These are phyloP conservation scores for Purpureocillium lavendulum DNA, from an alignment of 2,329 filamentous ascomycete genomes.

Conservation along the genomic window DNA sequence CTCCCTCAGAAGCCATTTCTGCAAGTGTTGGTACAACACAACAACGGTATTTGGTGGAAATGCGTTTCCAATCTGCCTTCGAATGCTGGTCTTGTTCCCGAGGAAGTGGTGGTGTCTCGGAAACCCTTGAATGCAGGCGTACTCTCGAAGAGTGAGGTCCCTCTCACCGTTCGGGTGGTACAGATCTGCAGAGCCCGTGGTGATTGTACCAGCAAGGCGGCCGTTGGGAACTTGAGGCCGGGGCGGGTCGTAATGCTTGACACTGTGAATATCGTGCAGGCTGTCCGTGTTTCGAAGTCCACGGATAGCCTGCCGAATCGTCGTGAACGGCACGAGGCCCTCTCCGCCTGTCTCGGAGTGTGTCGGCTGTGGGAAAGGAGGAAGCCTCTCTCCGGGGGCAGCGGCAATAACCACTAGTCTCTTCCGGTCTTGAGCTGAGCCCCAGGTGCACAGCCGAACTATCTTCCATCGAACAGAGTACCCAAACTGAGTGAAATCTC, in stretches of 20 bases:
- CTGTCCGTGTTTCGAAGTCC: slow-evolving; percentile 22
- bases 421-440: slow-evolving; percentile 38
- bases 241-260: slow-evolving; percentile 17
- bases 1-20: slow-evolving; percentile 32
- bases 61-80: slow-evolving; percentile 69
- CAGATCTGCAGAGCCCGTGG: slow-evolving; percentile 52
- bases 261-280: slow-evolving; percentile 28
- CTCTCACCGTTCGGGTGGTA: slow-evolving; percentile 58
- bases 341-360: slow-evolving; percentile 35
- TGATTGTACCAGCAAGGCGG: slow-evolving; percentile 50
- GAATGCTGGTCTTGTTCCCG: slow-evolving; percentile 29
- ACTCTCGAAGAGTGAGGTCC: slow-evolving; percentile 58
- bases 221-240: slow-evolving; percentile 35
- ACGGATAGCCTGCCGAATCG: slow-evolving; percentile 33
- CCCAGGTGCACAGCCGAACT: slow-evolving; percentile 42
- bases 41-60: slow-evolving; percentile 56
- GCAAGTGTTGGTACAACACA: slow-evolving; percentile 39
- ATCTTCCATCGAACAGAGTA: slow-evolving; percentile 67
- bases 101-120: slow-evolving; percentile 51
- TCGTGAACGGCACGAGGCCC: slow-evolving; percentile 30
- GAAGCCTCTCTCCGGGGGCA: slow-evolving; percentile 62
- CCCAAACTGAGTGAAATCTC: slow-evolving; percentile 53
- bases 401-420: slow-evolving; percentile 50
- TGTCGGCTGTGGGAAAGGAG: slow-evolving; percentile 54
- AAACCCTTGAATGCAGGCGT: slow-evolving; percentile 63